These are phyloP conservation scores for Larix sibirica DNA, from an alignment of 83 land plant species.

Conservation along the genomic window DNA sequence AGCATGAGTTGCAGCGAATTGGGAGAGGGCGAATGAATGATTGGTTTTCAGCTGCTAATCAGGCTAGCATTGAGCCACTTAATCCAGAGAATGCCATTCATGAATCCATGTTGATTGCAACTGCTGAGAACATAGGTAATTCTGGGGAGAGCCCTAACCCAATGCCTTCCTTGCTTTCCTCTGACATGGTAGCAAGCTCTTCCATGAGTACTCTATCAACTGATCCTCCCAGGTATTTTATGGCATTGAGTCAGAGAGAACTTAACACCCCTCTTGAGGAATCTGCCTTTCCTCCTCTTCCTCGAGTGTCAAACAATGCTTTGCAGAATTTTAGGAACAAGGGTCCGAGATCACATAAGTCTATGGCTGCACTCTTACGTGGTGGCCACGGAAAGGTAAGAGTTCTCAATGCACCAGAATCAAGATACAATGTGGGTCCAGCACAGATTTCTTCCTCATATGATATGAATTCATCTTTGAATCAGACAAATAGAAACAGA, in stretches of 20 bases:
- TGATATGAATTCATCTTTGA: constrained; percentile 20
- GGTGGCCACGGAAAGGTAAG: constrained; percentile 12
- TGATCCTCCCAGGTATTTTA: constrained; percentile 55
- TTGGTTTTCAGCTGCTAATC: constrained; percentile 38
- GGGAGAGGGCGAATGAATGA: constrained; percentile 47
- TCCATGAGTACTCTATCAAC: constrained; percentile 21
- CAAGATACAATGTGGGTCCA: constrained; percentile 12
- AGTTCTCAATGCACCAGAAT: constrained; percentile 13
- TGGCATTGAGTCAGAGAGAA: constrained; percentile 45
- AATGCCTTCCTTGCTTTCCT: constrained; percentile 17
- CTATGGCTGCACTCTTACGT: constrained; percentile 25
- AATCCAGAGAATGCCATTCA: constrained; percentile 23
- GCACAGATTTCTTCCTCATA: constrained; percentile 13
- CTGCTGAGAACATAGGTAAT: constrained; percentile 16
- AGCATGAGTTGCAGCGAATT: constrained; percentile 35
- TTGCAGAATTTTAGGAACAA: constrained; percentile 11
- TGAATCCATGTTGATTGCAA: constrained; percentile 34
- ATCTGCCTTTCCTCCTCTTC: constrained; percentile 81
- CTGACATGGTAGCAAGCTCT: constrained; percentile 27
- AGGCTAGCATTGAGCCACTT: constrained; percentile 38
- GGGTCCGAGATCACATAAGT: neutral
- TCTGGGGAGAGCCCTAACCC: constrained; percentile 10
- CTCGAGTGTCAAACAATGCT: constrained; percentile 28
- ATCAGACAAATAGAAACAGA: neutral
- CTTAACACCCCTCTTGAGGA: constrained; percentile 46